Evolutionary conservation across 1,284 basidiomycete species (phyloP), one percentile per base, ranked within the genome.

Genomic region (Leccinum angustisporum): DNA sequence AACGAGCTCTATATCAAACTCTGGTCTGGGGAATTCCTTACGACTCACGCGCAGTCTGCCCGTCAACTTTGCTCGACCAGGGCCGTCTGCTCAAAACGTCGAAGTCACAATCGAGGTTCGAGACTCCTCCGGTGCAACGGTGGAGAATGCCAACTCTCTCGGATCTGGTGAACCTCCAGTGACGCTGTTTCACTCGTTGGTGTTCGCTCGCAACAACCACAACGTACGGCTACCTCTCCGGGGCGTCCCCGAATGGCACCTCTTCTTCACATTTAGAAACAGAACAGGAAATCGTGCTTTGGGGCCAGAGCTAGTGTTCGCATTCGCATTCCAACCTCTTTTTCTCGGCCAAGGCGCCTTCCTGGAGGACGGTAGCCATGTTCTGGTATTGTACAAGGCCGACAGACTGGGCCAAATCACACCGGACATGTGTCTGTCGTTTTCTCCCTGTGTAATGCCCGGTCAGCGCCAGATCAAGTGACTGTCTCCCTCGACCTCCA

Each of bases 1-100:
- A 98, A 98, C 71, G 96, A 98, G 70, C 83, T 97, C 8, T 98
- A 98, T 76, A 85, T 98, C 80, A 97, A 95, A 72, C 83, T 97
- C 1, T 96, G 94, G 93, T 90, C 88, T 57, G 95, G 92, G 30
- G 89, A 92, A 65, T 97, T 97, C 71, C 78, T 81, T 1, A 78
- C 84, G 0, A 81, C 83, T 0, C 81, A 83, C 57, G 75, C 79
- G 54, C 79, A 83, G 51, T 72, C 74, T 31, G 65, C 75, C 9
- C 83, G 80, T 81, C 43, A 86, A 83, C 68, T 84, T 89, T 70
- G 78, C 86, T 16, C 81, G 86, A 51, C 81, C 83, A 14, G 81
- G 83, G 2, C 76, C 83, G 6, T 69, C 80, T 6, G 77, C 81
- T 11, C 85, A 83, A 62, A 97, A 95, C 67, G 86, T 97, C 9